Conservation (phyloP, 805 yeast species). For the Cyberlindnera euphorbiae region DNA sequence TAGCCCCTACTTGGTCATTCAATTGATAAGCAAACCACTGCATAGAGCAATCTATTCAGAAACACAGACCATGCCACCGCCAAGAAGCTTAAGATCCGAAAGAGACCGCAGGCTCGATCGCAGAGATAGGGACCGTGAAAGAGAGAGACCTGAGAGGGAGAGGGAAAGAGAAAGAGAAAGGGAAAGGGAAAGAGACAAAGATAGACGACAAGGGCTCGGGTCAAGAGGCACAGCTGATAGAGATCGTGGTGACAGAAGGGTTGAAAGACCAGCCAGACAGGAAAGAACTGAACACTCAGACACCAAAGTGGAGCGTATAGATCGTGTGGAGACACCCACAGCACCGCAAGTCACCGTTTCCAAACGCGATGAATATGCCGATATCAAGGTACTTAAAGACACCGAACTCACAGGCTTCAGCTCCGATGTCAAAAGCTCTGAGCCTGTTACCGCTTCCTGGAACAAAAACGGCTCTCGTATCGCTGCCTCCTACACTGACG, state of each 20-base stretch:
- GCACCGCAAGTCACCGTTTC: too few relatives aligned
- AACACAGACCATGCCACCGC: too few relatives aligned
- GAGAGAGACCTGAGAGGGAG: conserved; percentile 3
- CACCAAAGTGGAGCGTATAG: too few relatives aligned
- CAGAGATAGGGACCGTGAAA: conserved; percentile 3
- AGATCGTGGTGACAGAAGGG: not conserved
- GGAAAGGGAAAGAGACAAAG: conserved; percentile 5
- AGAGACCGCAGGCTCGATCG: conserved; percentile 1
- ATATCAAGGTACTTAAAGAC: not conserved
- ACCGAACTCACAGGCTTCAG: conserved; percentile 2
- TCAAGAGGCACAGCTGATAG: not conserved
- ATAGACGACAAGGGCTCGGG: conserved; percentile 1
- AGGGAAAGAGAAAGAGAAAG: conserved; percentile 7
- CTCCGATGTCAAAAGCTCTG: conserved; percentile 2
- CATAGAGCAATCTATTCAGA: too few relatives aligned
- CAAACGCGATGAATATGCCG: too few relatives aligned
- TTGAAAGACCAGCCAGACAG: not conserved
- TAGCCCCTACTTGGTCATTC: too few relatives aligned
- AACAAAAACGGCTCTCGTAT: conserved; percentile 27
- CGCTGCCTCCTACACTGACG: conserved; percentile 27
- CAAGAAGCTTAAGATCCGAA: not conserved
- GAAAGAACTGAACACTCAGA: too few relatives aligned
- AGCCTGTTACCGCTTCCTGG: conserved; percentile 23
- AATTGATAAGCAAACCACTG: too few relatives aligned
- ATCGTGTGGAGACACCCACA: too few relatives aligned